Conservation (phyloP, 768 basidiomycete genomes). For the Exidia glandulosa region DNA sequence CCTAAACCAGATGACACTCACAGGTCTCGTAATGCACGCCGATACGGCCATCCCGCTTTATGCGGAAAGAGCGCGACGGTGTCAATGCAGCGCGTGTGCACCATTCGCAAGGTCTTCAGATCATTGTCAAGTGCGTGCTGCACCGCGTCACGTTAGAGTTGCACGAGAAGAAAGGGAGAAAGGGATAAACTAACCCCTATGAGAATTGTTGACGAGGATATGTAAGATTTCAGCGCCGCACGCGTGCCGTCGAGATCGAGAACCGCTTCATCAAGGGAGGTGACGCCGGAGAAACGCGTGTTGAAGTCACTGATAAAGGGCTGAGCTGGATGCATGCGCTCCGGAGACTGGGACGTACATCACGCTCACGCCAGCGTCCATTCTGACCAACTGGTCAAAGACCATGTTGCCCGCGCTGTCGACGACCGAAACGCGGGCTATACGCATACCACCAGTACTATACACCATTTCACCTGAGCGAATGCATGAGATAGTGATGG, state of each 20-base stretch:
- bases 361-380: slow-evolving; percentile 71
- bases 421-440: slow-evolving; percentile 84
- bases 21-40: slow-evolving; percentile 76
- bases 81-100: slow-evolving; percentile 80
- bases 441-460: slow-evolving; percentile 83
- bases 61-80: slow-evolving; percentile 86
- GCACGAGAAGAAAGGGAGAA: neutral
- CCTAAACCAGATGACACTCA: slow-evolving; percentile 23
- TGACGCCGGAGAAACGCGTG: slow-evolving; percentile 83
- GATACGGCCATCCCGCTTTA: slow-evolving; percentile 59
- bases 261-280: slow-evolving; percentile 43
- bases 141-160: neutral
- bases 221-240: slow-evolving; percentile 53
- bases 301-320: slow-evolving; percentile 62
- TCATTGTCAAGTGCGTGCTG: slow-evolving; percentile 85
- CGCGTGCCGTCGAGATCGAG: slow-evolving; percentile 59
- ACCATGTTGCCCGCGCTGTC: slow-evolving; percentile 63
- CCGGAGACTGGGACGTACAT: slow-evolving; percentile 38
- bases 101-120: slow-evolving; percentile 75
- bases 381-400: slow-evolving; percentile 71
- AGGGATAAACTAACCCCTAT: slow-evolving; percentile 40
- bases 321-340: neutral
- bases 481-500: neutral
- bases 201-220: slow-evolving; percentile 73
- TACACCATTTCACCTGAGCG: slow-evolving; percentile 69